A percentile compares a stretch with the other conserved stretches of the same genome.
These are phyloP conservation scores for Clarireedia homoeocarpa DNA, from an alignment of 2,329 filamentous ascomycete species.

Conservation along the genomic window DNA sequence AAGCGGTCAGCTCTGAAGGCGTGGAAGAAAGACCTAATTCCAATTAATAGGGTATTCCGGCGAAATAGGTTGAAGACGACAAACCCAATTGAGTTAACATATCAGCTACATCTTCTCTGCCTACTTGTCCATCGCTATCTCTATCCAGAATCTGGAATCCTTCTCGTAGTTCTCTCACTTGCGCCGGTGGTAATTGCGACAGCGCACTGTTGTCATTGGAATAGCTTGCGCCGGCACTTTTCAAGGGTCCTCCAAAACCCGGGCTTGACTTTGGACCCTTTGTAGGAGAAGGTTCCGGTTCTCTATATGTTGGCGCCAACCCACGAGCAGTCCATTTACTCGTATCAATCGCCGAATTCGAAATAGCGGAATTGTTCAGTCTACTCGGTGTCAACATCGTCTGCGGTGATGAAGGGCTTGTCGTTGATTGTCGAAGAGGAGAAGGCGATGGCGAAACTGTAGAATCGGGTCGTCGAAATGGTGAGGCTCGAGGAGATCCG, in stretches of 20 bases:
- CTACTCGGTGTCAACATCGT: conserved; percentile 33
- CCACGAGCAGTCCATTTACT: conserved; percentile 26
- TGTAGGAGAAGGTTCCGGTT: conserved; percentile 28
- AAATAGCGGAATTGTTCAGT: conserved; percentile 32
- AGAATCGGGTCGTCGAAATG: conserved; percentile 54
- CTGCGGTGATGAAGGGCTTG: conserved; percentile 50
- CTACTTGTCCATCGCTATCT: conserved; percentile 77
- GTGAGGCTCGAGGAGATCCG: conserved; percentile 61
- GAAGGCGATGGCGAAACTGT: conserved; percentile 55
- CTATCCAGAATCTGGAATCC: conserved; percentile 90
- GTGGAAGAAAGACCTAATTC: conserved; percentile 62
- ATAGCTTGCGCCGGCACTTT: conserved; percentile 9
- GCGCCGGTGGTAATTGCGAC: conserved; percentile 68
- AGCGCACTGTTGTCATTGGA: conserved; percentile 41
- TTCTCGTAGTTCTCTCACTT: conserved; percentile 82
- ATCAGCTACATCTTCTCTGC: conserved; percentile 74
- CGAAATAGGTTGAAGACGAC: conserved; percentile 8
- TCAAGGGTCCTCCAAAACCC: conserved; percentile 25
- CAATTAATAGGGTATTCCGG: not conserved
- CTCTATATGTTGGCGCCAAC: conserved; percentile 28
- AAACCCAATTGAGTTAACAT: conserved; percentile 80
- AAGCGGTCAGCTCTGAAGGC: conserved; percentile 62
- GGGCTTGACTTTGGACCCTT: conserved; percentile 22
- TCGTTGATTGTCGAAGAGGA: conserved; percentile 50
- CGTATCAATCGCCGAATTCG: conserved; percentile 29